phyloP scores from a whole-genome alignment of 768 basidiomycete species.

The Mycena crocata region DNA sequence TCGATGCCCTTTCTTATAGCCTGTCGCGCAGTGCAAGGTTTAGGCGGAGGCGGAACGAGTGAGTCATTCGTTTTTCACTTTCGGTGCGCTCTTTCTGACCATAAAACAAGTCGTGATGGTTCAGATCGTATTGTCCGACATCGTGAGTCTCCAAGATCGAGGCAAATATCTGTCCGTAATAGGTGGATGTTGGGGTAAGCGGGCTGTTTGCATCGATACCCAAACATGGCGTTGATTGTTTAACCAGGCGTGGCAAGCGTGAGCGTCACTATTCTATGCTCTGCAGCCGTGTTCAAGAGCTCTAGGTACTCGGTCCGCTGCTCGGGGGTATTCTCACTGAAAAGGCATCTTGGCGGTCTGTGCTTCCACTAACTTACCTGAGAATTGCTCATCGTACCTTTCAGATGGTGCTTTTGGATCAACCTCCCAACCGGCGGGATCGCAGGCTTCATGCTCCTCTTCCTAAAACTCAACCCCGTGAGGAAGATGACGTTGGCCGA shows the following conservation, averaged over 20 bases:
- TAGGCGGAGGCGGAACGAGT: slow-evolving; percentile 24
- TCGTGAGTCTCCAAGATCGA: slow-evolving; percentile 23
- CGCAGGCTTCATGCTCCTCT: slow-evolving; percentile 17
- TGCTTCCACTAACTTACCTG: neutral
- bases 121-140: slow-evolving; percentile 23
- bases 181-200: slow-evolving; percentile 27
- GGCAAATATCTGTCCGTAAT: slow-evolving; percentile 26
- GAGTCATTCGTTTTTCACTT: neutral
- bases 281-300: neutral
- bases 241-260: slow-evolving; percentile 19
- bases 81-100: neutral
- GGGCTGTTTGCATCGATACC: no score
- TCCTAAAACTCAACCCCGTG: slow-evolving; percentile 18
- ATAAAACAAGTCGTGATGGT: slow-evolving; percentile 22
- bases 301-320: slow-evolving; percentile 17
- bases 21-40: slow-evolving; percentile 23
- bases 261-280: neutral
- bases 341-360: slow-evolving; percentile 19
- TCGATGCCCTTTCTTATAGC: slow-evolving; percentile 22
- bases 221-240: no score
- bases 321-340: slow-evolving; percentile 17
- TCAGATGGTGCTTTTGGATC: slow-evolving; percentile 18
- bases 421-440: slow-evolving; percentile 22
- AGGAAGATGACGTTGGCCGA: slow-evolving; percentile 18
- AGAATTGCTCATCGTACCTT: neutral